phyloP scores from a whole-genome alignment of 1,139 yeast genomes.

The Kluyveromyces sp. region DNA sequence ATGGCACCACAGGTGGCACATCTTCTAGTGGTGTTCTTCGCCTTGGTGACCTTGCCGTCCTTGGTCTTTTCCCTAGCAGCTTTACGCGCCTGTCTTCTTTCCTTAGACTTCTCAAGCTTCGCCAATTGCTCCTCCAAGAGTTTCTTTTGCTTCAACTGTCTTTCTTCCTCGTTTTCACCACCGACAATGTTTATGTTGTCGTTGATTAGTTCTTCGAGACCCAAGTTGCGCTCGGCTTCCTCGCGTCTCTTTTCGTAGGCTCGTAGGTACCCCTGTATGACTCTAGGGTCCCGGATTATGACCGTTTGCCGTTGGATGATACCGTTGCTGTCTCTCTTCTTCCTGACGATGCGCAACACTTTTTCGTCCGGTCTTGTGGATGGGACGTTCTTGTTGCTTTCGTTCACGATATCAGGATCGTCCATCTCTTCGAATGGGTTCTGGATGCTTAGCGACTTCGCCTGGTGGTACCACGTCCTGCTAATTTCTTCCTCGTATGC shows the following conservation, averaged over 20 bases:
- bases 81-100: slow-evolving; percentile 51
- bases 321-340: slow-evolving; percentile 78
- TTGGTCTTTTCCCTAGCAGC: slow-evolving; percentile 42
- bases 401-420: slow-evolving; percentile 30
- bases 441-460: slow-evolving; percentile 48
- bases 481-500: slow-evolving; percentile 87
- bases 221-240: slow-evolving; percentile 37
- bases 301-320: slow-evolving; percentile 78
- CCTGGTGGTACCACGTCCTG: slow-evolving; percentile 87
- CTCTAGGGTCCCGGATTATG: slow-evolving; percentile 72
- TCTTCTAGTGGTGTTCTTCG: slow-evolving; percentile 71
- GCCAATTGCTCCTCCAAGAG: slow-evolving; percentile 81
- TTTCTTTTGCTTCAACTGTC: slow-evolving; percentile 69
- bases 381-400: slow-evolving; percentile 28
- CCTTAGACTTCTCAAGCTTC: slow-evolving; percentile 68
- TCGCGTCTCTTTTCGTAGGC: slow-evolving; percentile 74
- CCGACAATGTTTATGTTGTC: slow-evolving; percentile 50
- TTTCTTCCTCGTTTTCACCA: slow-evolving; percentile 80
- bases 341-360: slow-evolving; percentile 68
- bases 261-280: slow-evolving; percentile 77
- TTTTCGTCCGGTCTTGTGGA: slow-evolving; percentile 30
- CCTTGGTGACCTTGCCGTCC: slow-evolving; percentile 18
- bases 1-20: slow-evolving; percentile 94
- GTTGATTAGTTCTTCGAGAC: slow-evolving; percentile 28
- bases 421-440: slow-evolving; percentile 37